Percentiles rank a stretch among this genome's conserved stretches.
Conservation (phyloP, 1,284 basidiomycete genomes). For the Fomitopsis schrenkii region DNA sequence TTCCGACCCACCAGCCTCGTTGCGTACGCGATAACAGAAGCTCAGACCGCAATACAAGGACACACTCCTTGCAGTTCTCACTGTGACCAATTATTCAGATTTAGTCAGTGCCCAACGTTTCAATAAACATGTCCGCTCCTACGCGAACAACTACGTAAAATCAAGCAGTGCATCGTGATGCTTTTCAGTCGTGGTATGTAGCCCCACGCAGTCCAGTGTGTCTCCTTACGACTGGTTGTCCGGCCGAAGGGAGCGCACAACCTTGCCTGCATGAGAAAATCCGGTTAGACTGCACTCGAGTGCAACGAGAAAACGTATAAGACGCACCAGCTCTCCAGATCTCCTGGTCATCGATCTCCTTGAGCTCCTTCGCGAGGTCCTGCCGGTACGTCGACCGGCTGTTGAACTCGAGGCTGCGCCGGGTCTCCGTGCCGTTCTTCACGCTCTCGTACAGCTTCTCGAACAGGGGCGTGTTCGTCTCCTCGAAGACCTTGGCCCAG, state of each 20-base stretch:
- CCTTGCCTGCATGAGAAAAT: conserved; percentile 48
- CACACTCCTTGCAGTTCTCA: too few species aligned
- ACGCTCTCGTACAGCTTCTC: conserved; percentile 95
- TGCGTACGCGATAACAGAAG: too few species aligned
- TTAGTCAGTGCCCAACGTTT: too few species aligned
- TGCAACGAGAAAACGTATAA: background rate
- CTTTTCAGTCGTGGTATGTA: conserved; percentile 1
- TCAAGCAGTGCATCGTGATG: conserved; percentile 7
- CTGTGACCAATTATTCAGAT: too few species aligned
- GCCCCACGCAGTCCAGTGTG: background rate
- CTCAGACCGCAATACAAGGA: too few species aligned
- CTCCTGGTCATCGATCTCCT: conserved; percentile 95
- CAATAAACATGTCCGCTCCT: background rate
- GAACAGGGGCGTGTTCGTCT: conserved; percentile 91
- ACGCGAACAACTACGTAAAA: background rate
- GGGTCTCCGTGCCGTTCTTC: conserved; percentile 92
- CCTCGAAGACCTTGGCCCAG: conserved; percentile 99
- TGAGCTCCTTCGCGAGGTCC: conserved; percentile 92
- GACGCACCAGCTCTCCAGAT: conserved; percentile 91
- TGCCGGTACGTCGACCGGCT: conserved; percentile 89
- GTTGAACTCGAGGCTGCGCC: conserved; percentile 97
- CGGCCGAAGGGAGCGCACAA: conserved; percentile 73
- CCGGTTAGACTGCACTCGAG: background rate
- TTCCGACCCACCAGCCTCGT: too few species aligned
- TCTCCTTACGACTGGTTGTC: conserved; percentile 50